Base-by-base conservation (phyloP, 2,329 filamentous ascomycete species). In the Aspergillus sp. region DNA sequence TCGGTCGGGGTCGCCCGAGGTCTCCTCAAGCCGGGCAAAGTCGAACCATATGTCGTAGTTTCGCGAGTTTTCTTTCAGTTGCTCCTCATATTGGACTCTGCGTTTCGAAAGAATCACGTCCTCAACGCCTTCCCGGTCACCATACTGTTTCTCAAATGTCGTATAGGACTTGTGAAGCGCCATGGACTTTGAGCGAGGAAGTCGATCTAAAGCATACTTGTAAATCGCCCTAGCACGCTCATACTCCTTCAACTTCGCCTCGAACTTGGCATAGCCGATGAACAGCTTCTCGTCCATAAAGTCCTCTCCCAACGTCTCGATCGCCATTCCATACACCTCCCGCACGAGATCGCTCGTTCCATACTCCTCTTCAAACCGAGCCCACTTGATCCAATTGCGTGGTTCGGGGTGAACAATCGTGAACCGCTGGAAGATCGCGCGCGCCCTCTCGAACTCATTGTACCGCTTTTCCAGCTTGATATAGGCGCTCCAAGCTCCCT, bases 31-130 rank as follows among this genome's bases (percentile, higher is more conserved):
- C 7, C 91, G 86, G 25, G 93, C 92, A 75, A 94, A 96, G 76
- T 98, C 95, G 68, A 99, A 94, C 95, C 95, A 99, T 11, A 88
- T 86, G 72, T 99, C 95, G 80, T 99, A 99, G 76, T 97, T 97
- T 71, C 96, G 95, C 2, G 93, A 87, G 70, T 96, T 98, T 72
- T 96, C 90, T 71, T 92, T 94, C 66, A 98, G 86, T 71, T 95
- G 90, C 68, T 96, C 92, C 77, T 99, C 95, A 76, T 99, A 99
- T 64, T 95, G 88, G 17, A 96, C 90, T 69, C 95, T 84, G 67
- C 95, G 86, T 76, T 99, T 99, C 15, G 92, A 92, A n/a, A 98
- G 75, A 30, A 99, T 91, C 8, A 98, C 93, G 73, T 98, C 92
- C 70, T 98, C 94, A 2, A 99, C 91, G 4, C 95, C 95, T 69